phyloP scores from a whole-genome alignment of 768 basidiomycete species.

The Trametes villosa region DNA sequence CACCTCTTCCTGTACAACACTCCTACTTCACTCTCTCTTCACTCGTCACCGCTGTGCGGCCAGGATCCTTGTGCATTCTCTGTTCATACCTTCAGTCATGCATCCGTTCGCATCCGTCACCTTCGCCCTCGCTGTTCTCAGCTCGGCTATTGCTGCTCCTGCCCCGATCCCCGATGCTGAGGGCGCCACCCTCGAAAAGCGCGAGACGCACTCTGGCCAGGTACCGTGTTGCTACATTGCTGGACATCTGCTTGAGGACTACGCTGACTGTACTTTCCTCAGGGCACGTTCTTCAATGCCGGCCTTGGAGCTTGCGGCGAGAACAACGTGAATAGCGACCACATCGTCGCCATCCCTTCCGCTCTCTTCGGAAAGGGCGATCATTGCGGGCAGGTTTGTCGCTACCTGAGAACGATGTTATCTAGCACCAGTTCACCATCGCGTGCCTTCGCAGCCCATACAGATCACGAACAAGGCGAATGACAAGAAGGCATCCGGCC shows the following conservation, averaged over 20 bases:
- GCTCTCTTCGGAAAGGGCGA: slow-evolving; percentile 52
- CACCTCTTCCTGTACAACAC: not conserved
- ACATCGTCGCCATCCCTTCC: slow-evolving; percentile 64
- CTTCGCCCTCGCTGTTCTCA: slow-evolving; percentile 40
- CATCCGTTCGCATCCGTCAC: slow-evolving; percentile 11
- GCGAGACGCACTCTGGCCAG: slow-evolving; percentile 54
- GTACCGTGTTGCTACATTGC: slow-evolving; percentile 40
- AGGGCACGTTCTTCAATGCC: slow-evolving; percentile 72
- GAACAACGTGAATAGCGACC: slow-evolving; percentile 48
- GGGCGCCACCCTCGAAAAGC: slow-evolving; percentile 47
- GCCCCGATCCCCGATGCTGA: slow-evolving; percentile 48
- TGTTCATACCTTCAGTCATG: not conserved
- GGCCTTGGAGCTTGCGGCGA: slow-evolving; percentile 67
- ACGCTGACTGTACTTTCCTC: not conserved
- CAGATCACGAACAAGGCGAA: slow-evolving; percentile 60
- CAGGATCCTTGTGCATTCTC: not conserved
- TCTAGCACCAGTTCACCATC: too few species aligned
- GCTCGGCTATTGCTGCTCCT: slow-evolving; percentile 44
- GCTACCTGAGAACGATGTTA: too few species aligned
- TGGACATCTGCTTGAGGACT: not conserved
- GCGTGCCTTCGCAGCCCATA: slow-evolving; percentile 48
- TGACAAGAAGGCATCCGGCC: slow-evolving; percentile 51
- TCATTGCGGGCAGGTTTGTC: slow-evolving; percentile 64
- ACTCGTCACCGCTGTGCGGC: slow-evolving; percentile 17
- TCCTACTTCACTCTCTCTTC: not conserved